These are phyloP conservation scores for Pythium brachiatum DNA, from an alignment of 352 stramenopile species.

Conservation along the genomic window DNA sequence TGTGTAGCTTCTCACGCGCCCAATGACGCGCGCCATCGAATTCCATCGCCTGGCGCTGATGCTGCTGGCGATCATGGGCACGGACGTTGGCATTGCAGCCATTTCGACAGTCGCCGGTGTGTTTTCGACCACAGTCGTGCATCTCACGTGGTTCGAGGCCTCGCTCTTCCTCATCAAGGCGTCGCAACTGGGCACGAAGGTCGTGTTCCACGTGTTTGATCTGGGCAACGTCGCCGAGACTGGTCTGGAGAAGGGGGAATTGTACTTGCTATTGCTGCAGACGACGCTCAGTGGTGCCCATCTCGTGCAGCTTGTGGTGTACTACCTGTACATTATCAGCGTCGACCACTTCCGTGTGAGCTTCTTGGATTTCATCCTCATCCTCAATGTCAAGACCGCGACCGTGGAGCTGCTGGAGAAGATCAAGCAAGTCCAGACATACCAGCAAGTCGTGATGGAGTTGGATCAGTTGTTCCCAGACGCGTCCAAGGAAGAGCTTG, in stretches of 20 bases:
- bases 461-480: conserved; percentile 64
- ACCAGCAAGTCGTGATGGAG: conserved; percentile 70
- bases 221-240: conserved; percentile 32
- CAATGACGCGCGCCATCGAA: conserved; percentile 54
- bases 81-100: conserved; percentile 44
- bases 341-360: conserved; percentile 77
- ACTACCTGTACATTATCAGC: conserved; percentile 83
- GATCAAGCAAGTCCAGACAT: conserved; percentile 60
- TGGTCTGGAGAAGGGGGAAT: conserved; percentile 60
- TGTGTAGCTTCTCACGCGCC: conserved; percentile 49
- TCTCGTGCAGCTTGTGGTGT: conserved; percentile 65
- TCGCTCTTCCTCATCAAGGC: conserved; percentile 64
- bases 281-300: conserved; percentile 60
- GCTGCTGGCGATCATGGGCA: conserved; percentile 32
- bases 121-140: conserved; percentile 53
- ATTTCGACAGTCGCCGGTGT: conserved; percentile 36
- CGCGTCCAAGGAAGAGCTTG: conserved; percentile 50
- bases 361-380: conserved; percentile 76
- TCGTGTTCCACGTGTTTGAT: conserved; percentile 62
- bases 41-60: conserved; percentile 55
- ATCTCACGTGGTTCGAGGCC: conserved; percentile 77
- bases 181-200: conserved; percentile 63
- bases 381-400: conserved; percentile 81
- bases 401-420: conserved; percentile 66
- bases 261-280: conserved; percentile 61